Conservation (phyloP, 768 basidiomycete species). For the Termitomyces sp. region DNA sequence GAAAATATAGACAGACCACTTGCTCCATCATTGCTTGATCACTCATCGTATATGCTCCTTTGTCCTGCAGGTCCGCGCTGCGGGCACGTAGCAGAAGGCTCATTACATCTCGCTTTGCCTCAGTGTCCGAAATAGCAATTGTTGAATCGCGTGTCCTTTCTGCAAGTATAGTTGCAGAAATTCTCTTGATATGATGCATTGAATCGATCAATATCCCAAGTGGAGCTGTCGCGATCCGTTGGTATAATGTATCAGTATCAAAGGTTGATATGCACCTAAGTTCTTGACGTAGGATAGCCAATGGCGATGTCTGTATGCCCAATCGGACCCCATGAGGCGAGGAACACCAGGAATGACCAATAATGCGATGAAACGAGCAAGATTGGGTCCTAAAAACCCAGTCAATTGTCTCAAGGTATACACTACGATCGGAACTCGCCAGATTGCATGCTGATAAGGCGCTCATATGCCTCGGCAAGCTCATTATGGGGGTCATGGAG, state of each 20-base stretch:
- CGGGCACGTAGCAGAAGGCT: slow-evolving; percentile 41
- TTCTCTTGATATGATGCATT: slow-evolving; percentile 35
- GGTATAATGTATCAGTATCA: neutral
- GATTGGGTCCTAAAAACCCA: slow-evolving; percentile 19
- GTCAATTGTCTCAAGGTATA: neutral
- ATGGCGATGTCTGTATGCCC: slow-evolving; percentile 29
- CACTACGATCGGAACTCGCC: too few relatives aligned
- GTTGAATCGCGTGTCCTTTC: slow-evolving; percentile 37
- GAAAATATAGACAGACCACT: slow-evolving; percentile 31
- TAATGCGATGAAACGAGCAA: slow-evolving; percentile 28
- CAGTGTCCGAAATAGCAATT: slow-evolving; percentile 30
- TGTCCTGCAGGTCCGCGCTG: slow-evolving; percentile 31
- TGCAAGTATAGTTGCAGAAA: slow-evolving; percentile 34
- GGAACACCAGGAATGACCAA: slow-evolving; percentile 32
- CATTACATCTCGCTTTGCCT: slow-evolving; percentile 48
- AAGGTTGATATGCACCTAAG: slow-evolving; percentile 11
- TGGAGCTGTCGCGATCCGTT: slow-evolving; percentile 10
- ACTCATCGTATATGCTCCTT: slow-evolving; percentile 36
- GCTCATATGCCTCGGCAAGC: slow-evolving; percentile 41
- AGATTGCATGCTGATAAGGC: slow-evolving; percentile 34
- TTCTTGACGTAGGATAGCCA: slow-evolving; percentile 21
- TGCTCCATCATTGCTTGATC: slow-evolving; percentile 48
- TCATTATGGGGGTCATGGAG: slow-evolving; percentile 41
- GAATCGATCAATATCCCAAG: slow-evolving; percentile 15
- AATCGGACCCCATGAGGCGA: slow-evolving; percentile 25